phyloP scores from a whole-genome alignment of 176 grass and related monocot genomes.

The Oryza officinalis region DNA sequence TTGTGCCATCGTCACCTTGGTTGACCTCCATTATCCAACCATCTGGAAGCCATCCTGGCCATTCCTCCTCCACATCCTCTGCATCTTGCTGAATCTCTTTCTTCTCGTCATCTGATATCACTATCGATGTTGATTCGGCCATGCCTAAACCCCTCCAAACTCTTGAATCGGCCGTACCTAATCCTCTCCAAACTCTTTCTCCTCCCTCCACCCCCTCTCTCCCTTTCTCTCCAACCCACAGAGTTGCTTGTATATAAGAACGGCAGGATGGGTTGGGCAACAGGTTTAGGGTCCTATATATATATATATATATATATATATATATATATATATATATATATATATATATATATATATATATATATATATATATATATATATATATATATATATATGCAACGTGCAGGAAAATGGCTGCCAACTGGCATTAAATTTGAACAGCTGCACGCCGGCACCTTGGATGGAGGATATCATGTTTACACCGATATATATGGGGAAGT shows the following conservation, averaged over 20 bases:
- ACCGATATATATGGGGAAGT: too few relatives aligned
- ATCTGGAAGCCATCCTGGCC: slow-evolving; percentile 57
- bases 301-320: too few relatives aligned
- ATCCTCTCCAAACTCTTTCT: neutral
- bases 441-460: neutral
- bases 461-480: neutral
- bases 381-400: neutral
- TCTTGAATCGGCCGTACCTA: too few relatives aligned
- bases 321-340: too few relatives aligned
- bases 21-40: slow-evolving; percentile 53
- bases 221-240: neutral
- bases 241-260: neutral
- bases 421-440: neutral
- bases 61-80: neutral
- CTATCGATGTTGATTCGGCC: neutral
- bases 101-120: neutral
- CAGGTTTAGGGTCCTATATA: neutral
- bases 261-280: neutral
- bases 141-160: neutral
- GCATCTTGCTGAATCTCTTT: neutral
- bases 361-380: too few relatives aligned
- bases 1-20: slow-evolving; percentile 4
- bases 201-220: neutral
- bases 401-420: neutral
- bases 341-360: too few relatives aligned